Evolutionary conservation across 1,284 basidiomycete species (phyloP).

Genomic region (Puccinia coronata): DNA sequence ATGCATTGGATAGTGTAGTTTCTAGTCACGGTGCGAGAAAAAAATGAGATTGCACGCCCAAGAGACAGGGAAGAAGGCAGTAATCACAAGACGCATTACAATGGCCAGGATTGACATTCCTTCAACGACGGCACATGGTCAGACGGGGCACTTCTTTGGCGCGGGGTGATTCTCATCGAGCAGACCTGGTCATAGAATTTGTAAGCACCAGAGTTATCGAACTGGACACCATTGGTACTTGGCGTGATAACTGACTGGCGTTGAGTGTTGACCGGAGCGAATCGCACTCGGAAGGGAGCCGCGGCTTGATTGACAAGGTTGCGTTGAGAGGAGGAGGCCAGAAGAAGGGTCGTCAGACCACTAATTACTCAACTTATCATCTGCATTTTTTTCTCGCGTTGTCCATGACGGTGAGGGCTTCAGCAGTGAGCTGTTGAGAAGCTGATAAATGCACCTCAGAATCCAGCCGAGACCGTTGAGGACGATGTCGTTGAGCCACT

Average conservation of each 20-base stretch:
- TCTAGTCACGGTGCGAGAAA: neutral
- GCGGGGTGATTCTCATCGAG: conserved; percentile 28
- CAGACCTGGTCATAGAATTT: neutral
- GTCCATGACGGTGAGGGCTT: no score
- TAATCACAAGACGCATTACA: no score
- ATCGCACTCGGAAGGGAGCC: neutral
- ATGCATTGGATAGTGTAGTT: conserved; percentile 36
- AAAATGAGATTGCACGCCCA: neutral
- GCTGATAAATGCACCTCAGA: no score
- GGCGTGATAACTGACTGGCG: neutral
- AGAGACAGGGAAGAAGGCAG: neutral
- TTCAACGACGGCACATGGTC: conserved; percentile 21
- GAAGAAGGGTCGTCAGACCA: neutral
- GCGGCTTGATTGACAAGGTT: no score
- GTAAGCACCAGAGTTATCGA: conserved; percentile 9
- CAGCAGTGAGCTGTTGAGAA: no score
- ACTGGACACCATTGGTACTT: neutral
- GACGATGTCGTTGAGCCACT: no score
- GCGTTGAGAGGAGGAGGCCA: neutral
- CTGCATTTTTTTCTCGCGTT: no score
- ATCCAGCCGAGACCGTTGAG: no score
- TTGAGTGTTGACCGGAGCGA: neutral
- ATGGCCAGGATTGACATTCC: conserved; percentile 11
- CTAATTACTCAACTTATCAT: no score
- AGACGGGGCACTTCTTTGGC: neutral